A percentile compares a stretch with the other conserved stretches of the same genome.
Evolutionary conservation across 257 asterid species (phyloP).

Genomic region (Ehretia macrophylla): DNA sequence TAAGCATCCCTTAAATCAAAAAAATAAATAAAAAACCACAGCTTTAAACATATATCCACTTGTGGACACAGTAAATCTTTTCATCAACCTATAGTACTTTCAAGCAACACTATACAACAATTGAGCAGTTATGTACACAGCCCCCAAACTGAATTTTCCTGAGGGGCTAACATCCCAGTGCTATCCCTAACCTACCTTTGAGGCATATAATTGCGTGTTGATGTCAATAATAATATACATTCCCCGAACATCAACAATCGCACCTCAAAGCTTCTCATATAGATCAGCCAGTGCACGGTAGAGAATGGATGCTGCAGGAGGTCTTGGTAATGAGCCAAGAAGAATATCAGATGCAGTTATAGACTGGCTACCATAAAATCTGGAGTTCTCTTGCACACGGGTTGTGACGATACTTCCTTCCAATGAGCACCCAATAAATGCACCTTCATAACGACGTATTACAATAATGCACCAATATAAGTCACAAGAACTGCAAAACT

Average conservation of each 20-base stretch:
- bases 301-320: constrained; percentile 91
- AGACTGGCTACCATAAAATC: constrained; percentile 85
- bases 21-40: too few species aligned
- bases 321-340: constrained; percentile 74
- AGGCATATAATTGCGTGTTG: too few species aligned
- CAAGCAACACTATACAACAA: too few species aligned
- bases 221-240: not conserved
- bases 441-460: constrained; percentile 52
- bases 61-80: too few species aligned
- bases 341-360: constrained; percentile 64
- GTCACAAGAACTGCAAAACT: not conserved
- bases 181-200: not conserved
- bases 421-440: constrained; percentile 88
- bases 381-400: constrained; percentile 64
- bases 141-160: too few species aligned
- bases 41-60: too few species aligned
- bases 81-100: too few species aligned
- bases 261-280: constrained; percentile 42
- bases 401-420: constrained; percentile 87
- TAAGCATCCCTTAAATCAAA: too few species aligned
- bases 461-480: constrained; percentile 1
- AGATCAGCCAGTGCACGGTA: constrained; percentile 71
- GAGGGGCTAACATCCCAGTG: not conserved
- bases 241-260: not conserved
- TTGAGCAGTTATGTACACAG: too few species aligned